Evolutionary conservation across 2,329 filamentous ascomycete species (phyloP).

Genomic region (Gaeumannomyces sp.): DNA sequence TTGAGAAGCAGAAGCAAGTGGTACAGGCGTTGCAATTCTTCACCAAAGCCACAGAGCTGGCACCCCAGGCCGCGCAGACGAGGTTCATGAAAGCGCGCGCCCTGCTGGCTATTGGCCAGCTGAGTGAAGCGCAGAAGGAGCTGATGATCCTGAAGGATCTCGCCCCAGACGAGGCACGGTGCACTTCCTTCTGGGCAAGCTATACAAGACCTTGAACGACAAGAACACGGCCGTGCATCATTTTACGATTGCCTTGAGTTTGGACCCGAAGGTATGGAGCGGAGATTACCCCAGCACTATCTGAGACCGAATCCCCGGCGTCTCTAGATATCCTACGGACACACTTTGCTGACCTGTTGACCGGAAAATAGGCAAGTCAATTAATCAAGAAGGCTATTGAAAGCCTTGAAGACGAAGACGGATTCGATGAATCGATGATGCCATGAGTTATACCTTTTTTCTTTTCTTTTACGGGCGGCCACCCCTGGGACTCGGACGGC

Average conservation of each 20-base stretch:
- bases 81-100: constrained; percentile 90
- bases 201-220: constrained; percentile 67
- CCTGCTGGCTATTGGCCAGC: constrained; percentile 66
- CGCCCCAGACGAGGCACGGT: constrained; percentile 90
- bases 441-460: constrained; percentile 30
- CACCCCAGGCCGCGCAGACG: constrained; percentile 74
- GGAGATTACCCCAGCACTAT: background rate
- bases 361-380: constrained; percentile 62
- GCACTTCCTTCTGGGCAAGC: constrained; percentile 85
- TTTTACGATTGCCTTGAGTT: constrained; percentile 88
- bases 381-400: constrained; percentile 98
- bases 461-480: background rate
- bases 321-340: background rate
- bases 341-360: background rate
- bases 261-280: constrained; percentile 88
- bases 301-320: background rate
- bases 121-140: constrained; percentile 71
- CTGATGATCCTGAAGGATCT: constrained; percentile 84
- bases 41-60: constrained; percentile 72
- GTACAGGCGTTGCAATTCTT: constrained; percentile 76
- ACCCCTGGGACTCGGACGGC: background rate
- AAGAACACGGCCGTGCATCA: constrained; percentile 80
- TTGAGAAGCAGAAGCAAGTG: constrained; percentile 83
- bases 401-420: constrained; percentile 73
- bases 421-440: constrained; percentile 62